A percentile compares a stretch with the other conserved stretches of the same genome.
phyloP scores from a whole-genome alignment of 805 yeast species.

The Hanseniaspora occidentalis region DNA sequence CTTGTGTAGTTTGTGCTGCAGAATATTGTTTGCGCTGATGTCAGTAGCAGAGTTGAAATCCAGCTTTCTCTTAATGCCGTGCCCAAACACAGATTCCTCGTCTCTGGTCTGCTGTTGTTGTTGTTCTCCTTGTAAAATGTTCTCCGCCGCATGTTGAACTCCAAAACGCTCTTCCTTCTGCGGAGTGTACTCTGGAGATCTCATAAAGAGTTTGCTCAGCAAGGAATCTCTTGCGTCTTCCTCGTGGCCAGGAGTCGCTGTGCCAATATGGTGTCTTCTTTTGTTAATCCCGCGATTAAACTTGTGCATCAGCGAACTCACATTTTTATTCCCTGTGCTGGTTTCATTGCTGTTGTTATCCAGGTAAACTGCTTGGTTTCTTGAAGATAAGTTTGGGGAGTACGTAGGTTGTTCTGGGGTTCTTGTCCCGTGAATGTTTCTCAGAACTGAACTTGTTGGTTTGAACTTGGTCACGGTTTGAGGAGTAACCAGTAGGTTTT shows the following conservation, averaged over 20 bases:
- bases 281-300: neutral
- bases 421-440: neutral
- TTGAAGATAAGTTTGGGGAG: neutral
- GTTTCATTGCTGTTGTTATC: no score
- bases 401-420: neutral
- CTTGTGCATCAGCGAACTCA: no score
- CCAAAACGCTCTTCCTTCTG: neutral
- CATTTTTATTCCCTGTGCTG: no score
- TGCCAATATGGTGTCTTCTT: neutral
- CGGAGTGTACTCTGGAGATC: conserved; percentile 1
- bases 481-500: neutral
- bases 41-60: neutral
- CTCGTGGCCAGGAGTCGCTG: neutral
- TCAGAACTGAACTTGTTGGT: neutral
- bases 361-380: neutral
- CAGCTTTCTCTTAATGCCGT: neutral
- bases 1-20: neutral
- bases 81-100: neutral
- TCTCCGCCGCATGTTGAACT: neutral
- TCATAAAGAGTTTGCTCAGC: neutral
- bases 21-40: neutral
- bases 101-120: no score
- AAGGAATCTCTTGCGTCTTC: neutral
- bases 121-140: no score
- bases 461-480: neutral